A percentile compares a stretch with the other conserved stretches of the same genome.
Evolutionary conservation across 768 basidiomycete species (phyloP).

Genomic region (Macrolepiota albuminosa): DNA sequence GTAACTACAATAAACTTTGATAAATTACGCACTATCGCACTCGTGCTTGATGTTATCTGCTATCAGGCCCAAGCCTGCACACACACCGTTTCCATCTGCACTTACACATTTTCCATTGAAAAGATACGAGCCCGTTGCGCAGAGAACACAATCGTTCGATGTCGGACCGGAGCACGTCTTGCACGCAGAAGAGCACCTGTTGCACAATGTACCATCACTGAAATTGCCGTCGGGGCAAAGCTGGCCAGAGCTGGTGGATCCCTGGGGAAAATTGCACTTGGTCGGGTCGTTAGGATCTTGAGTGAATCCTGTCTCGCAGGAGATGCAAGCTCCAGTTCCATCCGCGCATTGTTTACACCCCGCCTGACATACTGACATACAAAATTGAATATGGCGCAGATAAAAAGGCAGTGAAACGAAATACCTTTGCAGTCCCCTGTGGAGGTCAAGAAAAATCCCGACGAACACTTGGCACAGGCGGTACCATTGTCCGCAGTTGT

Average conservation of each 20-base stretch:
- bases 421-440: slow-evolving; percentile 71
- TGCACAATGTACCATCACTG: slow-evolving; percentile 46
- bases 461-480: slow-evolving; percentile 67
- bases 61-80: slow-evolving; percentile 63
- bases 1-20: neutral
- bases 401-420: slow-evolving; percentile 14
- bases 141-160: slow-evolving; percentile 68
- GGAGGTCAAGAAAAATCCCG: slow-evolving; percentile 70
- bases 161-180: slow-evolving; percentile 64
- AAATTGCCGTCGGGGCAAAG: slow-evolving; percentile 68
- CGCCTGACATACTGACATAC: slow-evolving; percentile 55
- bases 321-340: slow-evolving; percentile 62
- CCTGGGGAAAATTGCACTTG: slow-evolving; percentile 51
- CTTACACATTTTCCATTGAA: slow-evolving; percentile 71
- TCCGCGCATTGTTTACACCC: slow-evolving; percentile 71
- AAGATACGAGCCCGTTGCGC: slow-evolving; percentile 54
- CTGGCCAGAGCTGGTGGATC: slow-evolving; percentile 46
- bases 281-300: slow-evolving; percentile 62
- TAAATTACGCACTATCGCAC: slow-evolving; percentile 66
- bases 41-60: slow-evolving; percentile 80
- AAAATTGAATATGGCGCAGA: slow-evolving; percentile 1
- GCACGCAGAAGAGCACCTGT: slow-evolving; percentile 60
- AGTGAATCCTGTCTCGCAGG: slow-evolving; percentile 69
- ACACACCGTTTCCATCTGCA: slow-evolving; percentile 64
- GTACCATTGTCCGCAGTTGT: slow-evolving; percentile 66